Evolutionary conservation across 2,329 filamentous ascomycete species (phyloP), one percentile per base, ranked within the genome.

Genomic region (Fusarium guadeloupense): DNA sequence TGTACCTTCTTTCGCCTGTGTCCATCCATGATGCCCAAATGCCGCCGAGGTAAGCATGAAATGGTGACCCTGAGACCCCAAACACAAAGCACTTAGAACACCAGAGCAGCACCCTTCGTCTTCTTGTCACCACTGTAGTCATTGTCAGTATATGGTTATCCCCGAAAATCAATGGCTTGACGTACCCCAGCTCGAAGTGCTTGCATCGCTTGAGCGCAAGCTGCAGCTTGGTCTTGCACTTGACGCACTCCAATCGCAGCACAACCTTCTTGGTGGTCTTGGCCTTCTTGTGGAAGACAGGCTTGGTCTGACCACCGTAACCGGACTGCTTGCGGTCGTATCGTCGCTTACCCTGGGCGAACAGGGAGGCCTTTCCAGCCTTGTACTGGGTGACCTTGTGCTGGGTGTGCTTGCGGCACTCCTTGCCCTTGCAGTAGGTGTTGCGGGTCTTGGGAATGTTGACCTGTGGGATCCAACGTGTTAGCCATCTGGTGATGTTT

Each of bases 221-320:
- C 86, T 99, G 93, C 82, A 89, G 89, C 90, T 97, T 98, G 80
- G 92, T 89, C 91, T 98, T 98, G 92, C 95, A 99, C 74, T 84
- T 81, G 78, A 92, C 94, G 87, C 95, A 99, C 83, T 99, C 95
- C 82, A 99, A 85, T 85, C 95, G 89, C 82, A 99, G 85, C 77
- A 99, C 96, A 75, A 99, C 91, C 90, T 99, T 99, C 92, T 99
- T 99, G 80, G 95, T 99, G 74, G 95, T 99, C 91, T 99, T 99
- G 72, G 95, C 95, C 87, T 97, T 98, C 90, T 98, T 99, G 92
- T 98, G 95, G 91, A 98, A 99, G 78, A 99, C 93, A 75, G 96
- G 95, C 87, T 99, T 99, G 77, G 95, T 99, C 87, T 99, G 95
- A 93, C 95, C 95, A 92, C 95, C 95, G 80, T 97, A 98, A 91